Conservation (phyloP, 208 protist species). For the Perkinsela sp. region DNA sequence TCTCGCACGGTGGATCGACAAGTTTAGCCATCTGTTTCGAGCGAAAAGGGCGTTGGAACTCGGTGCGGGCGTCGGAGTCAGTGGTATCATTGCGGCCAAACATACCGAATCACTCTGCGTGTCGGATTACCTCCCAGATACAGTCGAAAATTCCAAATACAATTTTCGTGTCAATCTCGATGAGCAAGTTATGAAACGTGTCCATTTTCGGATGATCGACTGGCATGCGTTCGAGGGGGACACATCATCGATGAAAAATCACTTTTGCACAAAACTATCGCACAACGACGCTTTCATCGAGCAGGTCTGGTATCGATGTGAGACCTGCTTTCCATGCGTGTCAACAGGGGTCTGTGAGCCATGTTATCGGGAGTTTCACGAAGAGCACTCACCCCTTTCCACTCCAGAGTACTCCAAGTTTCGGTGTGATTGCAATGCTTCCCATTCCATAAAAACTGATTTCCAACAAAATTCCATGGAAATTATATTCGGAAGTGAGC, state of each 20-base stretch:
- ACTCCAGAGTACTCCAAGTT: not conserved
- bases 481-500: slow-evolving; percentile 5
- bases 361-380: not conserved
- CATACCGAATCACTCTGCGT: slow-evolving; percentile 1
- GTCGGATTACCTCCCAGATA: slow-evolving; percentile 3
- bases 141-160: slow-evolving; percentile 5
- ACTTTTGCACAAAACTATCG: slow-evolving; percentile 1
- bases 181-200: not conserved
- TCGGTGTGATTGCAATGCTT: not conserved
- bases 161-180: slow-evolving; percentile 3
- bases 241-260: slow-evolving; percentile 1
- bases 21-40: not conserved
- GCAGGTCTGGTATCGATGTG: slow-evolving; percentile 2
- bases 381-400: not conserved
- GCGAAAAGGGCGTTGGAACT: not conserved
- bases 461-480: not conserved
- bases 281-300: not conserved
- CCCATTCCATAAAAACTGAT: not conserved
- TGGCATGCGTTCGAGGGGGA: not conserved
- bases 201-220: not conserved
- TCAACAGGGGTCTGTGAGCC: not conserved
- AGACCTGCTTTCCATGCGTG: not conserved
- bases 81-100: not conserved
- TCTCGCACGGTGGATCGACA: slow-evolving; percentile 4
- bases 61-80: not conserved